Base-by-base conservation (phyloP, 371 early-diverging fungal genomes). In the Syncephalastrum monosporum region DNA sequence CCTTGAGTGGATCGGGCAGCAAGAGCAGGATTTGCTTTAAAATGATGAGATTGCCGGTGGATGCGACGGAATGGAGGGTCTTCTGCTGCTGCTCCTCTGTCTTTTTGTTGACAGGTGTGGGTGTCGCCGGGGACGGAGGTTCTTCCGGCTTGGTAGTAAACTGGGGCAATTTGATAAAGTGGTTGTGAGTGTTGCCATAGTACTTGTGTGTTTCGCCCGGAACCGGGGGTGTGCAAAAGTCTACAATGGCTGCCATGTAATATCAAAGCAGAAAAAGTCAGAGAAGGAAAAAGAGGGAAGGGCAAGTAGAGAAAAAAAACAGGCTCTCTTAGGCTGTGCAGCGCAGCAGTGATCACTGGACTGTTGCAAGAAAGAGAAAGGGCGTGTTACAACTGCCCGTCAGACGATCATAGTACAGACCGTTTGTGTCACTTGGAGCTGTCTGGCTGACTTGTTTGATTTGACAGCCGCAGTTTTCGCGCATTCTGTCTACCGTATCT, bases 121-220 rank as follows among this genome's bases (percentile, higher is more conserved):
- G 38, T 42, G 54, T 24, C 38, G 24, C 49, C 48, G 56, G 16
- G 14, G 56, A 48, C 24, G 47, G 56, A 48, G 56, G 17, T 3
- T 15, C 33, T 14, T 17, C 38, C 25, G 51, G 38, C 38, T 51
- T 51, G 38, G 10, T 25, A 25, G 51, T 7, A 10, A 59, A 56
- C 4, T 68, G 54, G 17, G 83, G 84, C 16, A 84, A 63, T 29
- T 81, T 79, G 38, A 85, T 71, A 44, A 71, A 74, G 33, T 73
- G 68, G 49, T 80, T 78, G 65, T 87, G 88, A 4, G 71, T 60
- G 55, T 75, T 70, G 12, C 89, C 89, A 65, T 89, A 89, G 47
- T 82, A 82, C 42, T 79, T 75, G 49, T 89, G 89, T 3, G 73
- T 73, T 62, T 83, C 79, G 15, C 86, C 86, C 29, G 87, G 86